phyloP scores from a whole-genome alignment of 2,329 filamentous ascomycete species.

The Colletotrichum magnum region DNA sequence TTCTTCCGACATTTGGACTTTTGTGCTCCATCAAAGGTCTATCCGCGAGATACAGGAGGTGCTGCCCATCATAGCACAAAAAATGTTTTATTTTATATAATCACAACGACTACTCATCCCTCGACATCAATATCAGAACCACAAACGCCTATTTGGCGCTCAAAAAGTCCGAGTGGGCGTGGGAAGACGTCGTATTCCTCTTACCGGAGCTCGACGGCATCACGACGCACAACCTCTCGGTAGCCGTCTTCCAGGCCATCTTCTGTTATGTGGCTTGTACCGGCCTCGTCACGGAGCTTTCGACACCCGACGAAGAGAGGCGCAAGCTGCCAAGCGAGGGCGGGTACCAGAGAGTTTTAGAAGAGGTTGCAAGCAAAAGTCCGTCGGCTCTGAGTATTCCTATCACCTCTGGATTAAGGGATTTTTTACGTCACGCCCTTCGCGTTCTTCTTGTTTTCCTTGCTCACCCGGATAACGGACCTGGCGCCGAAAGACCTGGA shows the following conservation, averaged over 20 bases:
- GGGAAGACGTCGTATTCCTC: neutral
- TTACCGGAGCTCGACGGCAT: neutral
- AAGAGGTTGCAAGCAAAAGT: no score
- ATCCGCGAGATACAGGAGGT: neutral
- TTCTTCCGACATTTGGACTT: neutral
- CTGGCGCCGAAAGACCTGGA: neutral
- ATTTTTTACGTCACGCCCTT: no score
- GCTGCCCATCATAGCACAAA: neutral
- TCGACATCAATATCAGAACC: neutral
- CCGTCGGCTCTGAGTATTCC: no score
- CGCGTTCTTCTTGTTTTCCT: no score
- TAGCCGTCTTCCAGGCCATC: accelerated
- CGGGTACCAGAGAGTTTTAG: neutral
- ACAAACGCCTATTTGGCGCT: accelerated
- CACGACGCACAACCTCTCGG: no score
- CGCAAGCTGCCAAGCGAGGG: no score
- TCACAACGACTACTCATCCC: neutral
- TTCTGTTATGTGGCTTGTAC: no score
- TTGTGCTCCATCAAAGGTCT: neutral
- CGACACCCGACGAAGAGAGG: neutral
- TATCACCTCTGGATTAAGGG: no score
- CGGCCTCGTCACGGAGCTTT: neutral
- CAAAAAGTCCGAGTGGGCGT: no score
- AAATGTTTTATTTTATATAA: no score
- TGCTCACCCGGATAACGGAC: no score